phyloP scores from a whole-genome alignment of 1,139 yeast genomes.

The Chernovozyma sophiae-reginae region DNA sequence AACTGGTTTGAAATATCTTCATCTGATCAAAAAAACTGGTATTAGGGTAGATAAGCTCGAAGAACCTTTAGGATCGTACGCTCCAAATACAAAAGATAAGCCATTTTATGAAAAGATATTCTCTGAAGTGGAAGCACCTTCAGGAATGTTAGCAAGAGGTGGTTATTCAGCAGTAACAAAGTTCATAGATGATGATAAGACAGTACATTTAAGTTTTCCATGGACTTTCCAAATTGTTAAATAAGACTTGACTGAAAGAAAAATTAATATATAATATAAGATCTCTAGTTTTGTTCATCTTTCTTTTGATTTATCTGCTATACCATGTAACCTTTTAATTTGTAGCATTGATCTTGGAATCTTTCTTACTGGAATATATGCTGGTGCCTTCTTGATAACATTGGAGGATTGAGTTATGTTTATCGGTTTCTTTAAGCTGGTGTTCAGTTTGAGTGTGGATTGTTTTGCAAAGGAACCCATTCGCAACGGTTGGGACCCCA shows the following conservation, averaged over 20 bases:
- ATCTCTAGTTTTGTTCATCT: neutral
- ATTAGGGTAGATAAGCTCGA: constrained; percentile 82
- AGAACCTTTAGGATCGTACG: constrained; percentile 86
- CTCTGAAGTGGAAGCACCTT: constrained; percentile 89
- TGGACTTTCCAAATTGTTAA: constrained; percentile 84
- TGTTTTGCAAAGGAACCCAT: too few relatives aligned
- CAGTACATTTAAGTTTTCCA: constrained; percentile 67
- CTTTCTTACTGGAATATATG: constrained; percentile 13
- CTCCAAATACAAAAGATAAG: constrained; percentile 81
- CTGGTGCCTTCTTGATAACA: constrained; percentile 11
- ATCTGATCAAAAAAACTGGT: constrained; percentile 81
- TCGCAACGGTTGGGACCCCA: neutral
- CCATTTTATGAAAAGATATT: constrained; percentile 76
- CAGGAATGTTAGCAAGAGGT: constrained; percentile 87
- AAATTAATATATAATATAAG: too few relatives aligned
- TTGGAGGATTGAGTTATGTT: neutral
- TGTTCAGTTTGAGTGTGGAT: neutral
- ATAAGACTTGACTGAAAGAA: too few relatives aligned
- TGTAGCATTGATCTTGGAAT: constrained; percentile 3
- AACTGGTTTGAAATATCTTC: constrained; percentile 85
- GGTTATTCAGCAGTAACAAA: constrained; percentile 75
- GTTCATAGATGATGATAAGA: constrained; percentile 85
- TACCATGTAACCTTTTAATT: constrained; percentile 4
- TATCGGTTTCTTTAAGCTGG: neutral
- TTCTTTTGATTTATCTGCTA: neutral